Evolutionary conservation across 2,329 filamentous ascomycete genomes (phyloP).

Genomic region (Ceratocystis cacaofunesta): DNA sequence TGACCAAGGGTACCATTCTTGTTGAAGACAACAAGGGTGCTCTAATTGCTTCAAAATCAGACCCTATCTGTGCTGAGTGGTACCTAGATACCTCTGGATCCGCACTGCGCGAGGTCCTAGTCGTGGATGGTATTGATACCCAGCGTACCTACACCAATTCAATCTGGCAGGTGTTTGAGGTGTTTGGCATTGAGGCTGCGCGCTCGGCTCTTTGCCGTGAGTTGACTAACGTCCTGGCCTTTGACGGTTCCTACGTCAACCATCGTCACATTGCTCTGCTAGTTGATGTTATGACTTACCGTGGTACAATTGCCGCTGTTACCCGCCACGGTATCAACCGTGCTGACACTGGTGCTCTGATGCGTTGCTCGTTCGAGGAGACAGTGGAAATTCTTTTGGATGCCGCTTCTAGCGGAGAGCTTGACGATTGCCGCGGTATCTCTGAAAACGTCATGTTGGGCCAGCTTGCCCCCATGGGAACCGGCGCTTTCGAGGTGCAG

Average conservation of each 20-base stretch:
- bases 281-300: slow-evolving; percentile 94
- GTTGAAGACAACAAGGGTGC: slow-evolving; percentile 55
- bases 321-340: slow-evolving; percentile 98
- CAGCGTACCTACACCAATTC: slow-evolving; percentile 85
- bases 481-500: slow-evolving; percentile 86
- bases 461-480: slow-evolving; percentile 92
- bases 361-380: slow-evolving; percentile 99
- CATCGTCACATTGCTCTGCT: slow-evolving; percentile 91
- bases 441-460: slow-evolving; percentile 98
- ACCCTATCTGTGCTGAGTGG: slow-evolving; percentile 74
- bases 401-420: slow-evolving; percentile 82
- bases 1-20: slow-evolving; percentile 64
- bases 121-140: slow-evolving; percentile 76
- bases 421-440: slow-evolving; percentile 95
- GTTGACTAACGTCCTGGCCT: slow-evolving; percentile 82
- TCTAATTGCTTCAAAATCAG: slow-evolving; percentile 57
- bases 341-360: slow-evolving; percentile 90
- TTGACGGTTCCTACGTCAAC: slow-evolving; percentile 98
- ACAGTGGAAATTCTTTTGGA: slow-evolving; percentile 97
- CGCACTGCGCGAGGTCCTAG: slow-evolving; percentile 66
- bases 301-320: slow-evolving; percentile 86
- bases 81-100: slow-evolving; percentile 92
- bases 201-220: slow-evolving; percentile 76
- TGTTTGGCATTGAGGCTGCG: slow-evolving; percentile 92
- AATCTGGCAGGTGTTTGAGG: slow-evolving; percentile 83